Percentiles rank a stretch among this genome's conserved stretches.
phyloP scores from a whole-genome alignment of 2,329 filamentous ascomycete species.

The Trichoderma cornu-damae region DNA sequence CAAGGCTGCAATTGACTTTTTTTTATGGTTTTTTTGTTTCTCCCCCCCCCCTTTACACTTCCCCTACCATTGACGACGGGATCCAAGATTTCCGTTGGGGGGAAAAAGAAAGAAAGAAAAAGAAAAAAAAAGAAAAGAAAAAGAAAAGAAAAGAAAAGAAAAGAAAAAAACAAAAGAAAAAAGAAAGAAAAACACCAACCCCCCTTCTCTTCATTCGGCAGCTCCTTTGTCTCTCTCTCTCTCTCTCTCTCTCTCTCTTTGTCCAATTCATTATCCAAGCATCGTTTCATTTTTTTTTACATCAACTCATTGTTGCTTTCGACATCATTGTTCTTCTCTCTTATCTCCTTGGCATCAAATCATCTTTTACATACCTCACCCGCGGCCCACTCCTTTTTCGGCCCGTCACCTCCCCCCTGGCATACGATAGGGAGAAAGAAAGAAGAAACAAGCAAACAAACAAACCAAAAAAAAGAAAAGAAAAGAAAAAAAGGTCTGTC shows the following conservation, averaged over 20 bases:
- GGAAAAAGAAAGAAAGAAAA: too few species aligned
- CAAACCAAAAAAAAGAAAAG: not conserved
- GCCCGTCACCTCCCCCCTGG: slow-evolving; percentile 17
- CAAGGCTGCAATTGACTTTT: not conserved
- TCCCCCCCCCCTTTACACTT: too few species aligned
- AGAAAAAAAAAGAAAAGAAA: too few species aligned
- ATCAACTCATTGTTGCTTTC: not conserved
- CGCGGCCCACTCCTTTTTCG: slow-evolving; percentile 18
- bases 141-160: too few species aligned
- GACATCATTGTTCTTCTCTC: not conserved
- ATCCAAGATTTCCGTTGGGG: too few species aligned
- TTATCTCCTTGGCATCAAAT: slow-evolving; percentile 1
- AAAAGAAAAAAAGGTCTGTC: not conserved
- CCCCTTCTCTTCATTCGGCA: not conserved
- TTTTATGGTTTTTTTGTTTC: too few species aligned
- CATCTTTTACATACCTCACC: slow-evolving; percentile 1
- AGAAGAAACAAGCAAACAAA: not conserved
- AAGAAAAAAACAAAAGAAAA: too few species aligned
- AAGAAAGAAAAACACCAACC: not conserved
- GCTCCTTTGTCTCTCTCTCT: not conserved
- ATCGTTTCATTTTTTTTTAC: not conserved
- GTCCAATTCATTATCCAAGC: not conserved
- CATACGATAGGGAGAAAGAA: too few species aligned
- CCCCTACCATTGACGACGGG: not conserved
- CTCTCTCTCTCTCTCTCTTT: not conserved